These are phyloP conservation scores for Gnomoniopsis smithogilvyi DNA, from an alignment of 2,329 filamentous ascomycete species.

Conservation along the genomic window DNA sequence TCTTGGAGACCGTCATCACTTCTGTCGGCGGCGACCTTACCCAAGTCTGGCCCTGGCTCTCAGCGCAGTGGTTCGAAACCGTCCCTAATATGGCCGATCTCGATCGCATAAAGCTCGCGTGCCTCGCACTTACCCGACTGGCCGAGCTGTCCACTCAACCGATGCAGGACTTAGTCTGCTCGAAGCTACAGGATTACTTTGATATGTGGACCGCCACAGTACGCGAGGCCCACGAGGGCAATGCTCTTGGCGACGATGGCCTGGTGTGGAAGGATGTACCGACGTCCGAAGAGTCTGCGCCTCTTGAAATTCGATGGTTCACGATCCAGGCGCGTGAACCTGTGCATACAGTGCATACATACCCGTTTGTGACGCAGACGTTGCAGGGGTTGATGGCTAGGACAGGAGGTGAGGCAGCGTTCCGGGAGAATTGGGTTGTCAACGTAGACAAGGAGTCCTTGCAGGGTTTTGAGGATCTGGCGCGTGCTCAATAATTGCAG, in stretches of 20 bases:
- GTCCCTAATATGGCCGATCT: constrained; percentile 66
- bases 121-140: constrained; percentile 69
- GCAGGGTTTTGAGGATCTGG: constrained; percentile 53
- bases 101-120: constrained; percentile 67
- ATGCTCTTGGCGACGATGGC: constrained; percentile 47
- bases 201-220: constrained; percentile 72
- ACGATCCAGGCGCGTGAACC: constrained; percentile 58
- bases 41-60: constrained; percentile 58
- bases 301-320: constrained; percentile 51
- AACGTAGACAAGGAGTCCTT: constrained; percentile 75
- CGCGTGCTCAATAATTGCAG: neutral
- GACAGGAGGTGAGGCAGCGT: constrained; percentile 62
- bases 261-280: constrained; percentile 42
- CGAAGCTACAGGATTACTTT: constrained; percentile 69
- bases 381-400: constrained; percentile 56
- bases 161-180: constrained; percentile 55
- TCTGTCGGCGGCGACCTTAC: constrained; percentile 42
- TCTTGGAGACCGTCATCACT: constrained; percentile 60
- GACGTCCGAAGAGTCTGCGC: constrained; percentile 51
- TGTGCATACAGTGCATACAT: constrained; percentile 63
- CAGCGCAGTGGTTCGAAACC: constrained; percentile 63
- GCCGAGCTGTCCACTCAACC: constrained; percentile 57
- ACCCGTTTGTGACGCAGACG: constrained; percentile 61
- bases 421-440: constrained; percentile 65
- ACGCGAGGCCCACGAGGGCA: constrained; percentile 61